These are phyloP conservation scores for Didymella pinodella DNA, from an alignment of 2,329 filamentous ascomycete genomes.

Conservation along the genomic window DNA sequence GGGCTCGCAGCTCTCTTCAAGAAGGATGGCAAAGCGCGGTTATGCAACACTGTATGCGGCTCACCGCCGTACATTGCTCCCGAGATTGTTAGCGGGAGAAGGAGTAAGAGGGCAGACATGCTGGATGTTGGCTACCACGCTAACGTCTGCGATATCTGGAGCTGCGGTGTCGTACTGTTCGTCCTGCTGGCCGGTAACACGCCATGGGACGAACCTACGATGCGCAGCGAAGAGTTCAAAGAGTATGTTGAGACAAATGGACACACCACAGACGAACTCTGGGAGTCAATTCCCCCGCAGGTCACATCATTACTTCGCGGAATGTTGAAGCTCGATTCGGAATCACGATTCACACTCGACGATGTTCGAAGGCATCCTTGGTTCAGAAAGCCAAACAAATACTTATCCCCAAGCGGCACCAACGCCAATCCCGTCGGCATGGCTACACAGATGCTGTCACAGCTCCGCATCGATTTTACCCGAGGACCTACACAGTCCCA, in stretches of 20 bases:
- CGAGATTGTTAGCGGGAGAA: conserved; percentile 72
- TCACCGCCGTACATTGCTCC: conserved; percentile 97
- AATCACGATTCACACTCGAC: conserved; percentile 81
- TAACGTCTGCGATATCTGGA: conserved; percentile 93
- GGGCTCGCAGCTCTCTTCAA: conserved; percentile 93
- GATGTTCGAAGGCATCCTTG: conserved; percentile 91
- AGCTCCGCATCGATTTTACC: conserved; percentile 85
- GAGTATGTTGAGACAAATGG: conserved; percentile 84
- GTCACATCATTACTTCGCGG: conserved; percentile 85
- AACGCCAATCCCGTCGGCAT: conserved; percentile 81
- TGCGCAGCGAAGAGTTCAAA: conserved; percentile 85
- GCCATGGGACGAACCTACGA: conserved; percentile 93
- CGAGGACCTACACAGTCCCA: conserved; percentile 66
- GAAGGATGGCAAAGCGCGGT: conserved; percentile 82
- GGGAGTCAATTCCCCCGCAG: conserved; percentile 77
- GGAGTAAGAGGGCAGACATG: conserved; percentile 57
- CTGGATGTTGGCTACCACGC: conserved; percentile 71
- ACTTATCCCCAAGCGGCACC: conserved; percentile 76
- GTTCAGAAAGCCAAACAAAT: conserved; percentile 84
- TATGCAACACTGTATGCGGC: conserved; percentile 88
- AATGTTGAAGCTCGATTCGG: conserved; percentile 85
- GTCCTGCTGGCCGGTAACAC: conserved; percentile 95
- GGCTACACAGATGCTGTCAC: conserved; percentile 95
- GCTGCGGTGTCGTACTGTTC: conserved; percentile 96
- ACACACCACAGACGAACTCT: conserved; percentile 84